Evolutionary conservation across 805 yeast species (phyloP).

Genomic region (Candida quercuum): DNA sequence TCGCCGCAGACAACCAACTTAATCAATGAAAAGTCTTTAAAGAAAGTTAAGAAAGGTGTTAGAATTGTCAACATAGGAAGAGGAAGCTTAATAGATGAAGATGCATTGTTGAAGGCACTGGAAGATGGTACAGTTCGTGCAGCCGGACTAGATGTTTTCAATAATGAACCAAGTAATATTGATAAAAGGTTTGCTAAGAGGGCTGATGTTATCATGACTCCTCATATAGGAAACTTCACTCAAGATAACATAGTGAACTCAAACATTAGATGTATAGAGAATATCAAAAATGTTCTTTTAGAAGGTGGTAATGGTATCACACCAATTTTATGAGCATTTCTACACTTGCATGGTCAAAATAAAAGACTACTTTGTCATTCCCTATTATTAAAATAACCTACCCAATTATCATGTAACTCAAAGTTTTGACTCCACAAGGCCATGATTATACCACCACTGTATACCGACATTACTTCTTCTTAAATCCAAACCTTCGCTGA

Average conservation of each 20-base stretch:
- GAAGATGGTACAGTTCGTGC: slow-evolving; percentile 53
- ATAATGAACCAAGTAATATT: slow-evolving; percentile 44
- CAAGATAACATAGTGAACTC: slow-evolving; percentile 48
- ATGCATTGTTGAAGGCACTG: slow-evolving; percentile 55
- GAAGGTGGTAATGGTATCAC: slow-evolving; percentile 17
- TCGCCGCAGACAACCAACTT: slow-evolving; percentile 51
- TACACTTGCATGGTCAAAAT: no score
- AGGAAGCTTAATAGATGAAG: slow-evolving; percentile 63
- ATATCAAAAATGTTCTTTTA: slow-evolving; percentile 27
- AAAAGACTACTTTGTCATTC: no score
- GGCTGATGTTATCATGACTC: slow-evolving; percentile 25
- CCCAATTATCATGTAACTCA: slow-evolving; percentile 7
- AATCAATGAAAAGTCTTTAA: slow-evolving; percentile 43
- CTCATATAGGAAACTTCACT: slow-evolving; percentile 72
- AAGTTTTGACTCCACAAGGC: background rate
- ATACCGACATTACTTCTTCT: slow-evolving; percentile 51
- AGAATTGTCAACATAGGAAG: slow-evolving; percentile 73
- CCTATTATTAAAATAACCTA: background rate
- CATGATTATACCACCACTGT: slow-evolving; percentile 56
- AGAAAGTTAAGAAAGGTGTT: slow-evolving; percentile 44
- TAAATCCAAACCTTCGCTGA: slow-evolving; percentile 54
- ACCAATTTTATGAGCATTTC: slow-evolving; percentile 5
- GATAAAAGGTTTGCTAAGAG: background rate
- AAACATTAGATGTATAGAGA: slow-evolving; percentile 48
- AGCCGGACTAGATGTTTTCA: slow-evolving; percentile 72